A percentile compares a stretch with the other conserved stretches of the same genome.
Conservation (phyloP, 495 filamentous ascomycete genomes). For the Chlorociboria aeruginascens region DNA sequence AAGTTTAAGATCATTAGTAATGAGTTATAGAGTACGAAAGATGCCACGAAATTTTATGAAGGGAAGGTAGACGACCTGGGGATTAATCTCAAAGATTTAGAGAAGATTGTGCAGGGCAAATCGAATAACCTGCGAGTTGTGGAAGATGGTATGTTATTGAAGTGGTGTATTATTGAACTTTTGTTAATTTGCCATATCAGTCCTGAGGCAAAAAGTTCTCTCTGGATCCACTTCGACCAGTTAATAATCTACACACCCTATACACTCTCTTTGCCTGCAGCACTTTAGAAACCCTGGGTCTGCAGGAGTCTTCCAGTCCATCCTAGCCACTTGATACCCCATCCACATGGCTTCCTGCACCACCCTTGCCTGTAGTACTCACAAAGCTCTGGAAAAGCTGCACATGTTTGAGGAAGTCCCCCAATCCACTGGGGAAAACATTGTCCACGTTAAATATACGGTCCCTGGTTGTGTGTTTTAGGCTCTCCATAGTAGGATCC, state of each 20-base stretch:
- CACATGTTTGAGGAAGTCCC: constrained; percentile 12
- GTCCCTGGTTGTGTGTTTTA: constrained; percentile 15
- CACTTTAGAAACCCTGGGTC: constrained; percentile 1
- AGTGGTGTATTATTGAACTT: constrained; percentile 1
- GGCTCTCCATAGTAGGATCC: constrained; percentile 21
- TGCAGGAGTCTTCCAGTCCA: neutral
- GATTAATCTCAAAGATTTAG: constrained; percentile 69
- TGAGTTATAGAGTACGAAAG: constrained; percentile 42
- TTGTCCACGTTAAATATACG: constrained; percentile 28
- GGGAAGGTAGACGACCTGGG: constrained; percentile 72
- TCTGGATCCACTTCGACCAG: constrained; percentile 4
- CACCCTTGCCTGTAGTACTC: no score
- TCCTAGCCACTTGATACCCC: no score
- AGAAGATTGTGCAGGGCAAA: constrained; percentile 77
- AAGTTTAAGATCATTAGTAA: neutral
- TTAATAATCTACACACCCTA: neutral
- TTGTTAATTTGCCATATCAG: constrained; percentile 21
- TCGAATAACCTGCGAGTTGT: constrained; percentile 71
- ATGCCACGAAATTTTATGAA: constrained; percentile 76
- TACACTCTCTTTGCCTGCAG: neutral
- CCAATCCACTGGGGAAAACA: constrained; percentile 14
- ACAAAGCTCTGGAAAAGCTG: neutral
- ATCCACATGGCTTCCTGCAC: no score
- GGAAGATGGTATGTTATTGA: constrained; percentile 57
- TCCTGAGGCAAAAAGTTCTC: constrained; percentile 47